Evolutionary conservation across 108 stramenopile genomes (phyloP), one percentile per base, ranked within the genome.

Genomic region (Pseudonitzschia multistriata): DNA sequence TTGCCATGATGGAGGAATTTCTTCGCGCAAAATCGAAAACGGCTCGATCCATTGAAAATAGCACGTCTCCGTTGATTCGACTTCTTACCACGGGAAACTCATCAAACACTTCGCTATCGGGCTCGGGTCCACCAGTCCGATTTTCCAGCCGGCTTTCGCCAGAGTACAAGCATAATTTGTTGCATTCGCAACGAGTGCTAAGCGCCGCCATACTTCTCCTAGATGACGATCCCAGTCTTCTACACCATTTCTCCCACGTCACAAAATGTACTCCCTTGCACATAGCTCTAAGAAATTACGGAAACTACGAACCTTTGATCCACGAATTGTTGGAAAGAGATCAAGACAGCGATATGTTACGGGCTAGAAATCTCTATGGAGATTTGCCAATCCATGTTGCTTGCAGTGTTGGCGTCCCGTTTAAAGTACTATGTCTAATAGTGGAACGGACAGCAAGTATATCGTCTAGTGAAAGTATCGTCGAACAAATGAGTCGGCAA

Each of bases 301-400:
- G 83, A 39, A 61, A 74, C 37, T 64, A 27, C 55, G 42, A 61
- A 13, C 70, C 72, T 1, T 48, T 83, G 30, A 67, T 83, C 22
- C 52, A 67, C 39, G 50, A 49, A 27, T 36, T 83, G 36, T 8
- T 70, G 14, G 50, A 70, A 24, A 50, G 49, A 13, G 64, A 74
- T 21, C 19, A 33, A 6, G 27, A 25, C 11, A 36, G 57, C 39
- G 31, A 57, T 5, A 63, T 77, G 68, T 22, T 78, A 52, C 21
- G 5, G 54, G 24, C 22, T 8, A 54, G 73, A 29, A 82, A 82
- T 50, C 15, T 28, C 17, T 71, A 57, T 47, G 79, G 79, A 56
- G 83, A 83, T 72, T 49, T 74, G 3, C 79, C 83, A 1, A 28
- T 83, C 6, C 83, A 83, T 60, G 73, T 79, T 25, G 83, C 79